phyloP scores from a whole-genome alignment of 352 stramenopile genomes.

The Pythium guiyangense region DNA sequence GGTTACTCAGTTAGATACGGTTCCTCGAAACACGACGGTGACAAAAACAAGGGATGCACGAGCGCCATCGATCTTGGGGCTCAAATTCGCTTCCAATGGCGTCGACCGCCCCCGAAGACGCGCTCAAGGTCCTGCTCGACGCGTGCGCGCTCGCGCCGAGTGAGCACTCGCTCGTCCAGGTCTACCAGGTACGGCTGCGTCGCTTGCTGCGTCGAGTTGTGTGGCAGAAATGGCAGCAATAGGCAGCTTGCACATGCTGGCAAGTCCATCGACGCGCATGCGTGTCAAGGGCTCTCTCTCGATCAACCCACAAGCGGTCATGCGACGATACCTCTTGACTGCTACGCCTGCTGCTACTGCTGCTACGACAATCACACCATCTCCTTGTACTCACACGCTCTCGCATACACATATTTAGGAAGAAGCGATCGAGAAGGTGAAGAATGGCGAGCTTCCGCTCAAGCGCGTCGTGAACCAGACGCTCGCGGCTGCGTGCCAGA shows the following conservation, averaged over 20 bases:
- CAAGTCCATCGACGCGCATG: too few species aligned
- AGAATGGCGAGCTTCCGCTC: constrained; percentile 45
- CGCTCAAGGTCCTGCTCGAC: constrained; percentile 58
- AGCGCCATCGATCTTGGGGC: too few species aligned
- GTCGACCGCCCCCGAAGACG: constrained; percentile 35
- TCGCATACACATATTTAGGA: constrained; percentile 20
- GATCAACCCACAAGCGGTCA: not conserved
- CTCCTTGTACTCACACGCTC: not conserved
- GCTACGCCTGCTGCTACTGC: not conserved
- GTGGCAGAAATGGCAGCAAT: too few species aligned
- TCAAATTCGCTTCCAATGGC: constrained; percentile 9
- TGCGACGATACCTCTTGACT: not conserved
- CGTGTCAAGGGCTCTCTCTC: not conserved
- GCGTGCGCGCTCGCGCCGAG: constrained; percentile 42
- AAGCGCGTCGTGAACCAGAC: constrained; percentile 66
- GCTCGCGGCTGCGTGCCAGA: constrained; percentile 47
- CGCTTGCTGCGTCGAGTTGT: not conserved
- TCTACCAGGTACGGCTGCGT: constrained; percentile 34
- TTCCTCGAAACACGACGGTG: too few species aligned
- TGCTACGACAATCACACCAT: not conserved
- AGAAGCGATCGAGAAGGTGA: constrained; percentile 60
- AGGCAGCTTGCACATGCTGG: too few species aligned
- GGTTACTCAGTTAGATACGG: not conserved
- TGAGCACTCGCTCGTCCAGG: constrained; percentile 47
- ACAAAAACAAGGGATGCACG: too few species aligned